Base-by-base conservation (phyloP, 148 eudicot genomes). In the Beta vulgaris region DNA sequence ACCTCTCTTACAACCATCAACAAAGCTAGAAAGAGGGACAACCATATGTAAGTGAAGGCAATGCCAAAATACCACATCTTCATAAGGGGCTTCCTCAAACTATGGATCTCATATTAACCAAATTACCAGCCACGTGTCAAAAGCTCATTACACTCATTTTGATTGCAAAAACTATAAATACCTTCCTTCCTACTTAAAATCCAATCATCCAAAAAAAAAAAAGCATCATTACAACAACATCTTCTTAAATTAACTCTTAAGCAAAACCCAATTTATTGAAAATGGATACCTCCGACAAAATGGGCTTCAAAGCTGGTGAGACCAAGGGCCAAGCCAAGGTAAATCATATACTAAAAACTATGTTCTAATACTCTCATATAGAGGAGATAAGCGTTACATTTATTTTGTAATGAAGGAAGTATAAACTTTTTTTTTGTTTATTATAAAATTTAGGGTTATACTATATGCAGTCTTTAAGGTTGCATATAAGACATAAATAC, bases 291-390 rank as follows among this genome's bases (percentile, higher is more conserved):
- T 39, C 71, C 16, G 57, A 75, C 13, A 80, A 69, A 66, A 31
- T 49, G 10, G 59, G 82, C 55, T 32, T 68, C 74, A 69, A 65
- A 4, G 78, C 75, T 51, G 71, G 82, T 14, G 34, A 79, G 71
- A 58, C 78, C 75, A 74, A 79, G 78, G 82, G 75, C 63, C 66
- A 74, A 69, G 57, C 75, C 57, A 2, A 79, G 82, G 82, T 79
- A 16, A 34, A 18, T 28, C 31, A 31, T 11, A 32, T 9, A 7
- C 16, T 1, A 1, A 10, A 4, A n/a, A n/a, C n/a, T n/a, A n/a
- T n/a, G n/a, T n/a, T n/a, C n/a, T n/a, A n/a, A n/a, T n/a, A n/a
- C n/a, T n/a, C n/a, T n/a, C n/a, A n/a, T n/a, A n/a, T n/a, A n/a
- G n/a, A n/a, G n/a, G n/a, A n/a, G n/a, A n/a, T n/a, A n/a, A n/a